Percentiles rank a stretch among this genome's conserved stretches.
These are phyloP conservation scores for Globisporangium heterothallicum DNA, from an alignment of 352 stramenopile genomes.

Conservation along the genomic window DNA sequence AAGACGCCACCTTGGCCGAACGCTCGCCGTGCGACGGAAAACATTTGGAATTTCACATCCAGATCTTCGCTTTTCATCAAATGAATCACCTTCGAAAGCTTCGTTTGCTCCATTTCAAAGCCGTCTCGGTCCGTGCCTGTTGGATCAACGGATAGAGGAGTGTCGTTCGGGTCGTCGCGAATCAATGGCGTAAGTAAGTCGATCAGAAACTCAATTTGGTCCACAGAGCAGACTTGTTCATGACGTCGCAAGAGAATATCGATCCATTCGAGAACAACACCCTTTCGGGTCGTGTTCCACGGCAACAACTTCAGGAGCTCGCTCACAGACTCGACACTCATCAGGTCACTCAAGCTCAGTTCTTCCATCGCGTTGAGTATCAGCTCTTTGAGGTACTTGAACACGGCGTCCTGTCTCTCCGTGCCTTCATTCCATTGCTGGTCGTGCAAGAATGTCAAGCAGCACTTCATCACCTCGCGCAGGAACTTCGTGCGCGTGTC, in stretches of 20 bases:
- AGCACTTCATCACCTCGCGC: conserved; percentile 24
- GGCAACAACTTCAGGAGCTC: conserved; percentile 40
- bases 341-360: conserved; percentile 35
- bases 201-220: conserved; percentile 51
- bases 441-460: conserved; percentile 25
- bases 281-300: conserved; percentile 52
- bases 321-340: conserved; percentile 25
- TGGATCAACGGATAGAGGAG: conserved; percentile 19
- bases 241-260: conserved; percentile 36
- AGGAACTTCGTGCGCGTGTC: conserved; percentile 17
- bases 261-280: conserved; percentile 44
- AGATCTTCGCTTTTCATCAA: conserved; percentile 84
- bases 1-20: conserved; percentile 84
- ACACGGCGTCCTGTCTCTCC: conserved; percentile 5
- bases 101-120: conserved; percentile 85
- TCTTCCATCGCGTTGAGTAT: conserved; percentile 14
- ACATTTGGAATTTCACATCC: conserved; percentile 51
- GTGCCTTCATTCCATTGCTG: conserved; percentile 2
- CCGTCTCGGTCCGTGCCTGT: conserved; percentile 24
- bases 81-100: conserved; percentile 92
- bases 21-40: conserved; percentile 52
- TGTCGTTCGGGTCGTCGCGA: conserved; percentile 59
- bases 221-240: conserved; percentile 24
- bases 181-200: conserved; percentile 89
- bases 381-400: conserved; percentile 14